These are phyloP conservation scores for Wickerhamiella bombiphila DNA, from an alignment of 805 yeast species.

Conservation along the genomic window DNA sequence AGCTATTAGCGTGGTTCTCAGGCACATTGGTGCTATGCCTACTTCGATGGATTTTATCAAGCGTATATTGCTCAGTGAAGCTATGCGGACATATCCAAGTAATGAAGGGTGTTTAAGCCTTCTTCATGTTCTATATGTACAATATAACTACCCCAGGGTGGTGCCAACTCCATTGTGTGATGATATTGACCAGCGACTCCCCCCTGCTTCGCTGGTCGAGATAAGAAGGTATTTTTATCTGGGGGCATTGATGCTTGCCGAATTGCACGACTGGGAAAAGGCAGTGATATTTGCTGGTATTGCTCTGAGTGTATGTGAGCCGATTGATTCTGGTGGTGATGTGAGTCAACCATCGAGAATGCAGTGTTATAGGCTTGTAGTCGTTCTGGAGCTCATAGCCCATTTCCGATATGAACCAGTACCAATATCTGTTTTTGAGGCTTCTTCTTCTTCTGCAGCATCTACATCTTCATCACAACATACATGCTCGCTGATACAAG, in stretches of 20 bases:
- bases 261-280: constrained; percentile 2
- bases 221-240: neutral
- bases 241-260: neutral
- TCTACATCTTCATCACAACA: too few species aligned
- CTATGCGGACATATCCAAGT: neutral
- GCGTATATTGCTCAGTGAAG: neutral
- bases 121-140: too few species aligned
- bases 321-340: too few species aligned
- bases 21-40: neutral
- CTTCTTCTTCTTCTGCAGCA: too few species aligned
- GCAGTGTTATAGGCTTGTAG: neutral
- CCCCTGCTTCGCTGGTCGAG: neutral
- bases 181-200: neutral
- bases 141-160: too few species aligned
- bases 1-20: neutral
- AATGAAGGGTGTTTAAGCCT: too few species aligned
- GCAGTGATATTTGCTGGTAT: constrained; percentile 11
- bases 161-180: neutral
- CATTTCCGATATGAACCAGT: constrained; percentile 1
- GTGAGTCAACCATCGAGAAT: neutral
- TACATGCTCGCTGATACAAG: neutral
- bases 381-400: constrained; percentile 8
- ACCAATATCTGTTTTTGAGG: neutral
- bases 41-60: neutral
- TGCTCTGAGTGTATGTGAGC: too few species aligned